Base-by-base conservation (phyloP, 345 rosid species). In the Lepidium didymum region DNA sequence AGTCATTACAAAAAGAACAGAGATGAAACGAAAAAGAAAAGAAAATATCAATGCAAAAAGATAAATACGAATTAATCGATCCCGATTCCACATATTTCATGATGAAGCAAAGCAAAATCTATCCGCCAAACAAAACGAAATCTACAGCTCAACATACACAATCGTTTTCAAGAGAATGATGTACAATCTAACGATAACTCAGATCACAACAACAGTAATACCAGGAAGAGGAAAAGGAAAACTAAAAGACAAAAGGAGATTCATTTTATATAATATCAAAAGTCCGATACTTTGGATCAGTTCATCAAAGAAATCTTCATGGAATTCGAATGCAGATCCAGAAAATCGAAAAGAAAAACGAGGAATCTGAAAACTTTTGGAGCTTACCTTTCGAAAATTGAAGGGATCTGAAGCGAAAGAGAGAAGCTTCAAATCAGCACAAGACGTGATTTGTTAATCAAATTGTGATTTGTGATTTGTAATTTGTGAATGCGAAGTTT, bases 381-480 rank as follows among this genome's bases (percentile, higher is more conserved):
- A 59, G 67, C 66, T 31, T 49, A 59, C 74, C 67, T 69, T 69
- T 50, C 37, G 44, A 50, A 50, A 60, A 25, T 41, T 33, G 68
- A 42, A 62, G 69, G 68, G 75, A 70, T 70, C 68, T 51, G 9
- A 38, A 40, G 14, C 23, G 74, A 59, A 29, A 29, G 25, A 33
- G 45, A 33, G 18, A 23, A 21, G 42, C 35, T 60, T 59, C 67
- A 50, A 60, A 59, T 69, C 59, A 69, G 37, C 57, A 7, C 13
- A 42, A 69, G 49, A 37, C 57, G 38, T 38, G 29, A 10, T 46
- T 46, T 57, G 45, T 21, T 36, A 61, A n/a, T 6, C 7, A 29
- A 16, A 12, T 37, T 19, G 2, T 8, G 1, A 10, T 7, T 19
- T 9, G 10, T 23, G n/a, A 10, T 31, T 27, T 46, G 64, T 45